phyloP scores from a whole-genome alignment of 805 yeast species.

The Kurtzmaniella cleridarum region DNA sequence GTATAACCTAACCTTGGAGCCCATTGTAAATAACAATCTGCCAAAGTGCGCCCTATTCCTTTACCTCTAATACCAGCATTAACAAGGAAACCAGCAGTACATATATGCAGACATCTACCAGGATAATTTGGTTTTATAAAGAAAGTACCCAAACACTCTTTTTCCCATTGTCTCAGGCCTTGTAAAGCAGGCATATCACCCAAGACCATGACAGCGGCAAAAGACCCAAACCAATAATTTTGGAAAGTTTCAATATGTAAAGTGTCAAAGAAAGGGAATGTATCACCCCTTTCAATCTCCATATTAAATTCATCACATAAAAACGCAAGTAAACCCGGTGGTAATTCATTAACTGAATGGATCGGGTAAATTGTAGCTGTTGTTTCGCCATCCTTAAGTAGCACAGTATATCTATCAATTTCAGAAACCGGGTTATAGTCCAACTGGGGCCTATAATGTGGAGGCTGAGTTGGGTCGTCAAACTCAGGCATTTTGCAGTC shows the following conservation, averaged over 20 bases:
- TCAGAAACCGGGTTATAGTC: constrained; percentile 29
- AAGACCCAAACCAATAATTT: constrained; percentile 82
- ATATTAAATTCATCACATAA: constrained; percentile 88
- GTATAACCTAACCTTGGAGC: constrained; percentile 86
- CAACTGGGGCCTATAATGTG: constrained; percentile 39
- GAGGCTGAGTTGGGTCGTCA: constrained; percentile 45
- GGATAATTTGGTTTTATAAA: constrained; percentile 85
- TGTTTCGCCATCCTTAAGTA: constrained; percentile 83
- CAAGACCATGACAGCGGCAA: constrained; percentile 72
- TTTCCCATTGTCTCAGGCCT: constrained; percentile 75
- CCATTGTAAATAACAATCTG: constrained; percentile 86
- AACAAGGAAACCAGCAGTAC: constrained; percentile 82
- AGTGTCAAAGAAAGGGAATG: constrained; percentile 81
- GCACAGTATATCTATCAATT: constrained; percentile 66
- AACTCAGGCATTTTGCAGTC: constrained; percentile 40
- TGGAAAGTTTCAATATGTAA: constrained; percentile 72
- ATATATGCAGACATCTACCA: constrained; percentile 89
- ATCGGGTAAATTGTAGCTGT: constrained; percentile 92
- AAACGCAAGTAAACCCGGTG: constrained; percentile 73
- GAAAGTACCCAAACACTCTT: constrained; percentile 86
- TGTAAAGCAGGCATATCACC: constrained; percentile 57
- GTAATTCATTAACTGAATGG: constrained; percentile 58
- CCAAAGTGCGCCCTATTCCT: constrained; percentile 82
- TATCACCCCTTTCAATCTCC: constrained; percentile 86
- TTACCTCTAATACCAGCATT: constrained; percentile 90